Evolutionary conservation across 163 green algal species (phyloP), one percentile per base, ranked within the genome.

Genomic region (Volvox carteri): DNA sequence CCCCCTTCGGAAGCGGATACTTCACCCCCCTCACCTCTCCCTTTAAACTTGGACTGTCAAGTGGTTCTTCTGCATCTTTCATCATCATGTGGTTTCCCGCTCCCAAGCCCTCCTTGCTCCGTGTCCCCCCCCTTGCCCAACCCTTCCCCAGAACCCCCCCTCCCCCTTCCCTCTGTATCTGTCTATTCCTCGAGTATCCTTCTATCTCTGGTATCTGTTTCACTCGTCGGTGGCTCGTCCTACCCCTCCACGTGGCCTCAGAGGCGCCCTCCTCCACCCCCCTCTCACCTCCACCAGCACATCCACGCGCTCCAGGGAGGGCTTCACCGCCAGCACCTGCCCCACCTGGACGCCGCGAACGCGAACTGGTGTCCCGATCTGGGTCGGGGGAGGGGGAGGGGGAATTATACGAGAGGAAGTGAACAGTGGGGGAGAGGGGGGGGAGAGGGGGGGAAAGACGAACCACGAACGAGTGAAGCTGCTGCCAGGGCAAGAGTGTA

Each of bases 321-420:
- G 96, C 92, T 95, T 94, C 52, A 99, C 97, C 46, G 92, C 95
- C 21, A 98, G 88, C 73, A 99, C 98, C 37, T 89, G 94, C 62
- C 98, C 98, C 21, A 90, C 95, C 42, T 93, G 93, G 78, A 99
- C 97, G 28, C 96, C 97, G 28, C 97, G 92, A 87, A 99, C 98
- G 76, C 97, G 94, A 33, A 98, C 90, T 16, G 90, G 91, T 7
- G 91, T 93, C 28, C 91, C 91, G 68, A 89, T 89, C 81, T 87
- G 44, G 7, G 41, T 0, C 11, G n/a, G 37, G 2, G 52, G 77
- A 42, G 75, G 75, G 48, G 7, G 0, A 28, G 16, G 48, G 30
- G 18, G 48, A 14, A 50, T 7, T 25, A 33, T n/a, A n/a, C 67
- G 50, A 42, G 33, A 19, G 68, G n/a, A 7, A 74, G 50, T 11